Evolutionary conservation across 495 filamentous ascomycete genomes (phyloP).

Genomic region (Cetradonia linearis): DNA sequence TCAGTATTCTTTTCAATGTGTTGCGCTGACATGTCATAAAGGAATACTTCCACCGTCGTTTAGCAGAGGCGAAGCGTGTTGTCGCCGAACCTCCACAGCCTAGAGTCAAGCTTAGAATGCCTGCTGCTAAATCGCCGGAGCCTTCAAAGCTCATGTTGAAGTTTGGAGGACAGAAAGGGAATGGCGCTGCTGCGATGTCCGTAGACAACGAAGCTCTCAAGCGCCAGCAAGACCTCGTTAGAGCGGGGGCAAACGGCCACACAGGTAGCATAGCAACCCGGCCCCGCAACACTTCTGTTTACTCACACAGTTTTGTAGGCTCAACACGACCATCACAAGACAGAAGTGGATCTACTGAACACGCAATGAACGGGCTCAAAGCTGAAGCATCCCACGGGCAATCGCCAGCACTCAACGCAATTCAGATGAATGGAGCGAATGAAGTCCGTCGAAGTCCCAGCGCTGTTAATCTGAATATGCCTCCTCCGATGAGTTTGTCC

Average conservation of each 20-base stretch:
- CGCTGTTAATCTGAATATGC: conserved; percentile 26
- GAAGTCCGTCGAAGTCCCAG: conserved; percentile 28
- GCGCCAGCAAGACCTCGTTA: conserved; percentile 39
- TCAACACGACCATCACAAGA: conserved; percentile 21
- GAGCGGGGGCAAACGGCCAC: conserved; percentile 37
- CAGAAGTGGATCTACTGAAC: conserved; percentile 24
- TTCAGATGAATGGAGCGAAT: conserved; percentile 23
- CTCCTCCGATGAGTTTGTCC: conserved; percentile 31
- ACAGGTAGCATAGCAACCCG: conserved; percentile 13
- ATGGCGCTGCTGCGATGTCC: conserved; percentile 34
- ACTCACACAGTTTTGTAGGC: conserved; percentile 20
- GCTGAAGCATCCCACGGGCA: conserved; percentile 33
- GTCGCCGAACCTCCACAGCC: conserved; percentile 56
- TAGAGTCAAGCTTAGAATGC: conserved; percentile 68
- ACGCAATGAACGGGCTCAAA: conserved; percentile 38
- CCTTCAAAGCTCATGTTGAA: conserved; percentile 38
- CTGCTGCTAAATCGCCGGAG: conserved; percentile 45
- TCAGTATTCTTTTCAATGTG: neutral
- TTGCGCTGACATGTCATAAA: conserved; percentile 31
- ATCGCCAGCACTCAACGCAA: conserved; percentile 29
- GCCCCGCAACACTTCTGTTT: neutral
- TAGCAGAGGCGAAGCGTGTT: conserved; percentile 57
- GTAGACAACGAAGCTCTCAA: conserved; percentile 42
- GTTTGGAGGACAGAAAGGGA: conserved; percentile 33
- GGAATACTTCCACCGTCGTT: conserved; percentile 51